Evolutionary conservation across 2,329 filamentous ascomycete species (phyloP).

Genomic region (Blastomyces parvus): DNA sequence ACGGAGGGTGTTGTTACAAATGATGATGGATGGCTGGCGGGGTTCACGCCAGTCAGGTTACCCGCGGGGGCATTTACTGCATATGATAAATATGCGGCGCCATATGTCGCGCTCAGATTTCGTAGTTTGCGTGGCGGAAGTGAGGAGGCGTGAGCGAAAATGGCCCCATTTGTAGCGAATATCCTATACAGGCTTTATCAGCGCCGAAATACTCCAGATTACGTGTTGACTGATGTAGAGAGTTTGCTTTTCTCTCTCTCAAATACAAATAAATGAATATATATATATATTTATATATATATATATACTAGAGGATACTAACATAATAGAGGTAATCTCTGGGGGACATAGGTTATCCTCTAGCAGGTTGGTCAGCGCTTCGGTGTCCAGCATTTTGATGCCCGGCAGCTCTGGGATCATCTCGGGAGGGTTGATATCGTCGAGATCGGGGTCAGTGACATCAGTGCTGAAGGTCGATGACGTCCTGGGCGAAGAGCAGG

Average conservation of each 20-base stretch:
- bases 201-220: neutral
- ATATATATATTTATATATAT: neutral
- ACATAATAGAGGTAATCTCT: conserved; percentile 38
- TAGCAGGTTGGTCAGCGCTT: conserved; percentile 33
- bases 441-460: conserved; percentile 21
- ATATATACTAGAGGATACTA: conserved; percentile 9
- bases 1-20: conserved; percentile 35
- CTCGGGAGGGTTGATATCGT: conserved; percentile 22
- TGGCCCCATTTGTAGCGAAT: conserved; percentile 36
- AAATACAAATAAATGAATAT: neutral
- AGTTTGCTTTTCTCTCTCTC: neutral
- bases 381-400: conserved; percentile 37
- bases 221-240: neutral
- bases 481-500: conserved; percentile 24
- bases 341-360: conserved; percentile 36
- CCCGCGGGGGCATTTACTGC: conserved; percentile 33
- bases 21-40: conserved; percentile 35
- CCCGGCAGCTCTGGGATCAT: conserved; percentile 36
- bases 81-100: conserved; percentile 36
- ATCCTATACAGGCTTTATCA: conserved; percentile 22
- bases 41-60: conserved; percentile 36
- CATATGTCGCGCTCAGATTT: conserved; percentile 36
- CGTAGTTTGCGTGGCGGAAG: conserved; percentile 33
- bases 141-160: conserved; percentile 36
- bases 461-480: conserved; percentile 15